Percentiles rank a stretch among this genome's conserved stretches.
Conservation (phyloP, 2,329 filamentous ascomycete species). For the Trichoderma koningii region DNA sequence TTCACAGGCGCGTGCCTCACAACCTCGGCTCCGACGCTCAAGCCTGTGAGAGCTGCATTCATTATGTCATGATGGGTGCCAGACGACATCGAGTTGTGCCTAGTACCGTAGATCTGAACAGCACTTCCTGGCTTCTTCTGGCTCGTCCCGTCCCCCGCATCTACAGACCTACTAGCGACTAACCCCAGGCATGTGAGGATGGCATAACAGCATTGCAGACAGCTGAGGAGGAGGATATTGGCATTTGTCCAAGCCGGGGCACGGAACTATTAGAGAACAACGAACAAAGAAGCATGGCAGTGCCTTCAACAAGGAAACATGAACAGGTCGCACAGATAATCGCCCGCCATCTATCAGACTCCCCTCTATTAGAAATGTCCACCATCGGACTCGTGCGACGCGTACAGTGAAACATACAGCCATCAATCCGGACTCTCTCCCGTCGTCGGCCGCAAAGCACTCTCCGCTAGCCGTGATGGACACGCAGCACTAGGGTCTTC, state of each 20-base stretch:
- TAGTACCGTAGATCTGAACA: not conserved
- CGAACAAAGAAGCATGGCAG: not conserved
- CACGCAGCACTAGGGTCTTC: not conserved
- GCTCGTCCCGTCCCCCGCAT: conserved; percentile 15
- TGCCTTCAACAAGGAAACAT: too few species aligned
- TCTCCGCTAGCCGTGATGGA: not conserved
- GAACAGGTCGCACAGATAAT: too few species aligned
- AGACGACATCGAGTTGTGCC: not conserved
- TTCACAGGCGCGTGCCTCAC: not conserved
- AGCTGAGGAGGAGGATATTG: not conserved
- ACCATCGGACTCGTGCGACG: not conserved
- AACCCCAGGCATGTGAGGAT: conserved; percentile 18
- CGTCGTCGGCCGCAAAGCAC: not conserved
- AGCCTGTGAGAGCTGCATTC: not conserved
- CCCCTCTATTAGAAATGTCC: too few species aligned
- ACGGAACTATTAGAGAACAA: not conserved
- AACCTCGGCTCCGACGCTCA: not conserved
- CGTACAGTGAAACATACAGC: not conserved
- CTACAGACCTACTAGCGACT: not conserved
- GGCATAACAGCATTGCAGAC: not conserved
- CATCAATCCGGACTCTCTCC: not conserved
- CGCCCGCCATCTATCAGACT: not conserved
- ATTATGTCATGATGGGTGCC: too few species aligned
- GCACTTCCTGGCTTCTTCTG: not conserved
- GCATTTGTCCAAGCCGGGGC: not conserved